These are phyloP conservation scores for Aspergillus incahuasiensis DNA, from an alignment of 495 filamentous ascomycete genomes.

Conservation along the genomic window DNA sequence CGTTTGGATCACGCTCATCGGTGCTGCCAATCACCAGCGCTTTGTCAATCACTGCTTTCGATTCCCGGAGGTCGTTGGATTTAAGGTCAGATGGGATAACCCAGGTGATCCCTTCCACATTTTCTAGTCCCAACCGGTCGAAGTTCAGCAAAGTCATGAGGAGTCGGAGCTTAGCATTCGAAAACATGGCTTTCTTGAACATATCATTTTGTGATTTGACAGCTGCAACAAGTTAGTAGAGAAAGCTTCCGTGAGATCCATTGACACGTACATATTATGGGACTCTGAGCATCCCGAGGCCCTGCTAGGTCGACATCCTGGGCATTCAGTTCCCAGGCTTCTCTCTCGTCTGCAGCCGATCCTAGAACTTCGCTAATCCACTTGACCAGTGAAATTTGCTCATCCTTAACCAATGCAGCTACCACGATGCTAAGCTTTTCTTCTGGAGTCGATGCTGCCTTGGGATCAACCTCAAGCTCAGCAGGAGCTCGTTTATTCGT, in stretches of 20 bases:
- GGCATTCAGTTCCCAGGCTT: slow-evolving; percentile 72
- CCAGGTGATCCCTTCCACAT: slow-evolving; percentile 76
- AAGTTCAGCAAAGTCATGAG: slow-evolving; percentile 75
- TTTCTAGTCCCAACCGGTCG: slow-evolving; percentile 59
- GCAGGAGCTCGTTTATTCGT: slow-evolving; percentile 56
- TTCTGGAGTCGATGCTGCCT: slow-evolving; percentile 54
- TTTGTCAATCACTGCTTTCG: slow-evolving; percentile 59
- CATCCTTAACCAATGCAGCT: slow-evolving; percentile 69
- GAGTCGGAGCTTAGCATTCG: slow-evolving; percentile 83
- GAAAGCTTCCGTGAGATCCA: background rate
- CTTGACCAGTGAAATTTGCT: slow-evolving; percentile 64
- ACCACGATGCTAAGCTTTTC: slow-evolving; percentile 76
- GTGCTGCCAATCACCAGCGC: slow-evolving; percentile 67
- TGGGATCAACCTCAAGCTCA: slow-evolving; percentile 70
- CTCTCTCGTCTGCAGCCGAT: slow-evolving; percentile 66
- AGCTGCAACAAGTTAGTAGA: slow-evolving; percentile 35
- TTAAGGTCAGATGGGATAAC: slow-evolving; percentile 64
- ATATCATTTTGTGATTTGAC: slow-evolving; percentile 66
- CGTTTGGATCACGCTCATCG: slow-evolving; percentile 58
- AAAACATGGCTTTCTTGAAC: slow-evolving; percentile 71
- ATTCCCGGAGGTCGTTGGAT: slow-evolving; percentile 58
- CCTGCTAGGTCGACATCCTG: slow-evolving; percentile 41
- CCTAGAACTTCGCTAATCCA: slow-evolving; percentile 74
- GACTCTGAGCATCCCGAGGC: slow-evolving; percentile 31
- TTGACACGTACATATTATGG: slow-evolving; percentile 38